Evolutionary conservation across 305 asterid genomes (phyloP), one percentile per base, ranked within the genome.

Genomic region (Fraxinus paxiana): DNA sequence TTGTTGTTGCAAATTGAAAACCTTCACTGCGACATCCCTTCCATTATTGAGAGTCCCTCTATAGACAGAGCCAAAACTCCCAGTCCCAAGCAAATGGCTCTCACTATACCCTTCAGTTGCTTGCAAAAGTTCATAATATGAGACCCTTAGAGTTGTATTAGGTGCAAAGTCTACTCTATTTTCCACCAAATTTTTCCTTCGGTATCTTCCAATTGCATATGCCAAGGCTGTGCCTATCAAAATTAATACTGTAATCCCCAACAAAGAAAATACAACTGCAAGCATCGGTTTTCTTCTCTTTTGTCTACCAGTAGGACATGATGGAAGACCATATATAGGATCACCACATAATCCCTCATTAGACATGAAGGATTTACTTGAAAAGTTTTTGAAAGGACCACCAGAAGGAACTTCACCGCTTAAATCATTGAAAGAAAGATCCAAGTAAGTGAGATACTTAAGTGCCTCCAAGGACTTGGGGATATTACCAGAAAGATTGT

Each of bases 371-470:
- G 26, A 75, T 26, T 81, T 67, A 4, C 30, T 30, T 4, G 33
- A 10, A 22, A 65, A 75, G 41, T 75, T 75, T 26, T 12, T 38
- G 79, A 81, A 81, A 38, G 59, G 65, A 17, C 84, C 84, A n/a
- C 73, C 69, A 5, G 69, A 13, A 24, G 80, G 84, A 17, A 80
- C 75, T 38, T 35, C 65, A 7, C 79, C 79, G 10, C 74, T 73
- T 15, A 80, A 74, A n/a, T 51, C 33, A 35, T 80, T 80, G 35
- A 73, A 80, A 4, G 83, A 80, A 59, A 80, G 37, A 8, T 79
- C 48, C 15, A 72, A 79, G 24, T 20, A 33, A 0, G 28, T 48
- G 59, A 80, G 63, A 59, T 80, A 0, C 15, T 3, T 33, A 4
- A 80, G 79, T 35, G n/a, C 30, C 34, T 73, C 75, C 65, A 80